Conservation (phyloP, 106 monocot genomes). For the Apostasia shenzhenica region DNA sequence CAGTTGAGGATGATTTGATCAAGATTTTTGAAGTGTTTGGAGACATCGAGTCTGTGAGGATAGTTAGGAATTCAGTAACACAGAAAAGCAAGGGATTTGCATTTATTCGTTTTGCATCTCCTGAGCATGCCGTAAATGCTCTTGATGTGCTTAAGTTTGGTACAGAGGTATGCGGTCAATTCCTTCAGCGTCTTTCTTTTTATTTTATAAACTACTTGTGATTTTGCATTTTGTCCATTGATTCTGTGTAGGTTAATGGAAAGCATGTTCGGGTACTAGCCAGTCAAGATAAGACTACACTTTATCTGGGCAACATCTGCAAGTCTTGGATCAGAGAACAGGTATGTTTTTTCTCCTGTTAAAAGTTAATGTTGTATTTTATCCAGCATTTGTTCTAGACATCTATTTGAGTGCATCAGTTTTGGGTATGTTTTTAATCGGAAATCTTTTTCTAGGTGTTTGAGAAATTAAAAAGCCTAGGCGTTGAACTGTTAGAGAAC, state of each 20-base stretch:
- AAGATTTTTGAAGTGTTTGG: conserved; percentile 53
- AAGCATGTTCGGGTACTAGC: conserved; percentile 27
- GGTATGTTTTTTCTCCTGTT: conserved; percentile 15
- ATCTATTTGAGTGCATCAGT: background rate
- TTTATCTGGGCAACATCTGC: conserved; percentile 62
- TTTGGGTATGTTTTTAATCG: background rate
- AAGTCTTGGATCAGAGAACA: conserved; percentile 61
- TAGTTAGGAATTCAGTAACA: conserved; percentile 34
- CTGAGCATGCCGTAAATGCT: conserved; percentile 44
- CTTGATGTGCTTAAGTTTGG: conserved; percentile 62
- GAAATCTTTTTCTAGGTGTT: conserved; percentile 27
- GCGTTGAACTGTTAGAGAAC: conserved; percentile 37
- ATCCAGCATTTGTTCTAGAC: background rate
- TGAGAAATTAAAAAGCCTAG: conserved; percentile 42
- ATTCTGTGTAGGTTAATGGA: conserved; percentile 39
- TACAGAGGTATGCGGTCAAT: conserved; percentile 43
- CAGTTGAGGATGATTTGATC: conserved; percentile 51
- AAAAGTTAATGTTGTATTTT: background rate
- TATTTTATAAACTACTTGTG: background rate
- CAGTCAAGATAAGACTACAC: conserved; percentile 40
- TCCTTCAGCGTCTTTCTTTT: conserved; percentile 2
- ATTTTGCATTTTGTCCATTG: background rate
- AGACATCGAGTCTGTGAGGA: conserved; percentile 46
- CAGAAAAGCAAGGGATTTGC: conserved; percentile 66
- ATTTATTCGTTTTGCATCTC: conserved; percentile 42